Evolutionary conservation across 768 basidiomycete species (phyloP).

Genomic region (Boletus edulis): DNA sequence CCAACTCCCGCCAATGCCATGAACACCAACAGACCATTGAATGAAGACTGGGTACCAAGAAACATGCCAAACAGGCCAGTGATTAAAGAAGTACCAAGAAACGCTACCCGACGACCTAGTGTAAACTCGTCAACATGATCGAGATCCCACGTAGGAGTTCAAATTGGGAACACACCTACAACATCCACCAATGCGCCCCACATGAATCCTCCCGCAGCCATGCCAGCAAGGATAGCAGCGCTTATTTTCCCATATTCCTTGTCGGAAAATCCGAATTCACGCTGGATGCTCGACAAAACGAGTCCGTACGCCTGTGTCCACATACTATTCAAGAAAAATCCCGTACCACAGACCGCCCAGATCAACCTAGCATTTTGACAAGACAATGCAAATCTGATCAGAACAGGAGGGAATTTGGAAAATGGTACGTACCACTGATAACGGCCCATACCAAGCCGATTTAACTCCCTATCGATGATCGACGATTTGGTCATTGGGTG

Average conservation of each 20-base stretch:
- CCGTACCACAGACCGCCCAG: constrained; percentile 13
- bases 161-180: constrained; percentile 9
- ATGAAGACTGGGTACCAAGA: constrained; percentile 11
- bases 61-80: constrained; percentile 14
- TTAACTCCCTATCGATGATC: constrained; percentile 12
- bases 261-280: constrained; percentile 17
- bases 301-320: constrained; percentile 3
- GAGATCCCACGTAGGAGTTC: neutral
- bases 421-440: constrained; percentile 14
- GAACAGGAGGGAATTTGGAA: too few relatives aligned
- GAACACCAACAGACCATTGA: constrained; percentile 7
- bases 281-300: constrained; percentile 4
- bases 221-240: neutral
- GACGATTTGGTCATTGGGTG: constrained; percentile 4
- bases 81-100: constrained; percentile 14
- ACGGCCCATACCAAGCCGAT: constrained; percentile 11
- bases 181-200: constrained; percentile 18
- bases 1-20: constrained; percentile 11
- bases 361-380: constrained; percentile 5
- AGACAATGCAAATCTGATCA: neutral
- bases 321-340: constrained; percentile 9
- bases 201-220: constrained; percentile 3
- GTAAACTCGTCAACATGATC: neutral
- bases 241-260: constrained; percentile 10
- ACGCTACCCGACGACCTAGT: constrained; percentile 15